phyloP scores from a whole-genome alignment of 2,329 filamentous ascomycete genomes.

The Torrubiellomyces zombiae region DNA sequence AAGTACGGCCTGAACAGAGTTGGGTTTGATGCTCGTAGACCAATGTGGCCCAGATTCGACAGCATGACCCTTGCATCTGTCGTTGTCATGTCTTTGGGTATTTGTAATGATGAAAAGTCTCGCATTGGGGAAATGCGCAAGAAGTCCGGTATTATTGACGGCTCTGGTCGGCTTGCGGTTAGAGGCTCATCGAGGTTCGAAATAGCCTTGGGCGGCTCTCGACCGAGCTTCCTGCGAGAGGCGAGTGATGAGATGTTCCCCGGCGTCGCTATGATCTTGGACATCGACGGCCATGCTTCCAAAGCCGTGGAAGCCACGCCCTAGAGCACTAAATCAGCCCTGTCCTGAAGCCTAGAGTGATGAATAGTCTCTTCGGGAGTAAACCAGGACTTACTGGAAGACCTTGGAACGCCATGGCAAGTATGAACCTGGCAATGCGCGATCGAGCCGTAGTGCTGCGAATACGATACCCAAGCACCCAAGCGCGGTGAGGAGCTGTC shows the following conservation, averaged over 20 bases:
- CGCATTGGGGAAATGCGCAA: slow-evolving; percentile 6
- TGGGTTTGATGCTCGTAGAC: slow-evolving; percentile 13
- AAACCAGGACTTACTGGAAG: slow-evolving; percentile 14
- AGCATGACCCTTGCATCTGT: slow-evolving; percentile 7
- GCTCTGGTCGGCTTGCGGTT: slow-evolving; percentile 3
- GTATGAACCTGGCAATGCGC: too few species aligned
- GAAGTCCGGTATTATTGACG: slow-evolving; percentile 13
- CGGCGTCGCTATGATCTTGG: slow-evolving; percentile 20
- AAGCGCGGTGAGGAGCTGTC: too few species aligned
- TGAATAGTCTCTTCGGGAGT: neutral
- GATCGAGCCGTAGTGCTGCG: too few species aligned
- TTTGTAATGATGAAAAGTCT: too few species aligned
- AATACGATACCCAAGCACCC: too few species aligned
- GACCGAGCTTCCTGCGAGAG: slow-evolving; percentile 4
- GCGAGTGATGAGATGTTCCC: slow-evolving; percentile 10
- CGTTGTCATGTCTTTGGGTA: slow-evolving; percentile 4
- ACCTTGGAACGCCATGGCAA: slow-evolving; percentile 12
- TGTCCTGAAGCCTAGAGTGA: too few species aligned
- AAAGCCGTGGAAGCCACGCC: slow-evolving; percentile 25
- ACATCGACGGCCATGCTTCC: slow-evolving; percentile 29
- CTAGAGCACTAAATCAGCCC: too few species aligned
- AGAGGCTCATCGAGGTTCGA: slow-evolving; percentile 4
- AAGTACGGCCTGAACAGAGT: slow-evolving; percentile 11
- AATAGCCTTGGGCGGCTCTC: too few species aligned
- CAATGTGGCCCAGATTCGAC: slow-evolving; percentile 11